Conservation (phyloP, 2,329 filamentous ascomycete species). For the Fusarium heterosporum region DNA sequence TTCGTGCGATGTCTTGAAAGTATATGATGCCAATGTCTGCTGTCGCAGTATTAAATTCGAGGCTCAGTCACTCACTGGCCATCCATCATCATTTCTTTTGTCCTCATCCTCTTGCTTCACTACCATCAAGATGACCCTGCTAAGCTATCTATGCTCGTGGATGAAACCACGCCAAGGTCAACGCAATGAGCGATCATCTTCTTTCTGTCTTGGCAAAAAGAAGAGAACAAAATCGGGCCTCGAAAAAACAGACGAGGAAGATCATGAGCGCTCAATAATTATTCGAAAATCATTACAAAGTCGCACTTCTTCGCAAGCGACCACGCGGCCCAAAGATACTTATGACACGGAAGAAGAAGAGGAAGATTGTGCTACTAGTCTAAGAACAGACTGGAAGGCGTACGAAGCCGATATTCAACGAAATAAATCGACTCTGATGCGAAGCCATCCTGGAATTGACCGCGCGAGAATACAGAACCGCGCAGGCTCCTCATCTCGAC, state of each 20-base stretch:
- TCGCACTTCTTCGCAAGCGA: conserved; percentile 43
- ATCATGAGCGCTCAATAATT: conserved; percentile 55
- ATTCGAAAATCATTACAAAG: conserved; percentile 59
- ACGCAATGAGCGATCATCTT: conserved; percentile 25
- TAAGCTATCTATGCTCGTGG: conserved; percentile 43
- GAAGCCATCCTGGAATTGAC: conserved; percentile 48
- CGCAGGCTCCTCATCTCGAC: conserved; percentile 22
- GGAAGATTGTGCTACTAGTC: conserved; percentile 32
- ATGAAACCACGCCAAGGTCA: conserved; percentile 37
- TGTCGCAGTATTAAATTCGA: conserved; percentile 6
- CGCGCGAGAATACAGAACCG: conserved; percentile 25
- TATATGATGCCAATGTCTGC: conserved; percentile 18
- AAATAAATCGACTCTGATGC: conserved; percentile 47
- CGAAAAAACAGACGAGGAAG: conserved; percentile 48
- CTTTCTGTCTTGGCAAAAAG: conserved; percentile 41
- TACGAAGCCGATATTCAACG: conserved; percentile 53
- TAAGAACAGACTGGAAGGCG: conserved; percentile 54
- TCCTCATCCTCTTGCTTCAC: not conserved
- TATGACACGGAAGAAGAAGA: conserved; percentile 41
- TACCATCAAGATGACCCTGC: conserved; percentile 36
- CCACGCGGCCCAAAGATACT: conserved; percentile 22
- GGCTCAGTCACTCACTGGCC: not conserved
- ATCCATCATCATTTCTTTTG: conserved; percentile 9
- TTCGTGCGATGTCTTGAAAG: conserved; percentile 21
- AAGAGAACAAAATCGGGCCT: conserved; percentile 32